A percentile compares a stretch with the other conserved stretches of the same genome.
Conservation (phyloP, 2,329 filamentous ascomycete genomes). For the Cercospora sp. region DNA sequence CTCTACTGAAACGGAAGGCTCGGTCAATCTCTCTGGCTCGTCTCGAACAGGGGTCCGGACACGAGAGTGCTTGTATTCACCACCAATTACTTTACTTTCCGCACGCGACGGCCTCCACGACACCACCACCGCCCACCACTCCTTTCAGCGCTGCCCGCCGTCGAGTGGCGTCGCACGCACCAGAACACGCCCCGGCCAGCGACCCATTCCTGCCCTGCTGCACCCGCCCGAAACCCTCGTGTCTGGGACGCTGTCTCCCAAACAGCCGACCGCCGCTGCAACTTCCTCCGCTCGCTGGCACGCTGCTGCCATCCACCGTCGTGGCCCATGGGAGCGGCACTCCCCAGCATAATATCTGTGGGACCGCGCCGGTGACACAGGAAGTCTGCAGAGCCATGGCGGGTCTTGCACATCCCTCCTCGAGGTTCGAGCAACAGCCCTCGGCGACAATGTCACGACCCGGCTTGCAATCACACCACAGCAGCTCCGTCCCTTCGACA, state of each 20-base stretch:
- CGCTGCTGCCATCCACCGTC: slow-evolving; percentile 17
- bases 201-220: slow-evolving; percentile 5
- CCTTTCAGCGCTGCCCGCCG: neutral
- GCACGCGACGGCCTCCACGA: neutral
- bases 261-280: slow-evolving; percentile 5
- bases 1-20: slow-evolving; percentile 5
- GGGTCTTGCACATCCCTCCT: slow-evolving; percentile 26
- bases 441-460: slow-evolving; percentile 32
- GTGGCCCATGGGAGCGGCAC: slow-evolving; percentile 33
- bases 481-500: slow-evolving; percentile 89
- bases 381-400: slow-evolving; percentile 25
- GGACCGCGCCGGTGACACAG: slow-evolving; percentile 36
- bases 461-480: slow-evolving; percentile 57
- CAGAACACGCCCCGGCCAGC: neutral
- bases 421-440: slow-evolving; percentile 27
- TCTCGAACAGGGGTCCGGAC: slow-evolving; percentile 11
- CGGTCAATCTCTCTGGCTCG: slow-evolving; percentile 12
- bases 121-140: neutral
- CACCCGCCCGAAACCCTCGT: slow-evolving; percentile 6
- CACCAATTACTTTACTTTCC: slow-evolving; percentile 8
- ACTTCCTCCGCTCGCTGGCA: slow-evolving; percentile 13
- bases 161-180: neutral
- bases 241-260: neutral
- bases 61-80: slow-evolving; percentile 1
- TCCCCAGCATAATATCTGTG: slow-evolving; percentile 26